These are phyloP conservation scores for Geosmithia flava DNA, from an alignment of 2,329 filamentous ascomycete genomes.

Conservation along the genomic window DNA sequence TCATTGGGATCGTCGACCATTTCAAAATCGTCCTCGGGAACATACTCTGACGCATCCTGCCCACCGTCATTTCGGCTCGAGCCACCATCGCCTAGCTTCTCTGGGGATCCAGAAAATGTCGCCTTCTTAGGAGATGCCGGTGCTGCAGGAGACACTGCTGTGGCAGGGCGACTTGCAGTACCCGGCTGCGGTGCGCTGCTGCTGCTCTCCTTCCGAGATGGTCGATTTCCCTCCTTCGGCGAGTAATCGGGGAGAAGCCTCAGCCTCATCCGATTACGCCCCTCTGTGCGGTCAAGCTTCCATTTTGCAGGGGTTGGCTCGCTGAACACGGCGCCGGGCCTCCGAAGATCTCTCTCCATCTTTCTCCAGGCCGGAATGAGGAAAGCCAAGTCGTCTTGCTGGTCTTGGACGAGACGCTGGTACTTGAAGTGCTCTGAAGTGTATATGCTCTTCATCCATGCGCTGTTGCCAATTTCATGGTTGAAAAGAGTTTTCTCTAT, in stretches of 20 bases:
- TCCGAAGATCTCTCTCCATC: slow-evolving; percentile 65
- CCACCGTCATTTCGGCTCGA: slow-evolving; percentile 8
- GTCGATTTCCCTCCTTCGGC: slow-evolving; percentile 57
- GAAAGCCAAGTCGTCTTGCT: slow-evolving; percentile 79
- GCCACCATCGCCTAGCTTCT: neutral
- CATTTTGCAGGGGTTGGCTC: slow-evolving; percentile 54
- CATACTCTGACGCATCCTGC: slow-evolving; percentile 10
- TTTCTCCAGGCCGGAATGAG: slow-evolving; percentile 64
- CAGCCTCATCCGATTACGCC: slow-evolving; percentile 86
- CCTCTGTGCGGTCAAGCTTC: slow-evolving; percentile 92
- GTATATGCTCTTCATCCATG: slow-evolving; percentile 95
- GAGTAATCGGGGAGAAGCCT: slow-evolving; percentile 71
- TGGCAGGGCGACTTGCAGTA: slow-evolving; percentile 5
- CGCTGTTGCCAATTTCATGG: slow-evolving; percentile 77
- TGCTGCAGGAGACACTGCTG: slow-evolving; percentile 9
- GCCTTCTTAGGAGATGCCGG: neutral
- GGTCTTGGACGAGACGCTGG: slow-evolving; percentile 79
- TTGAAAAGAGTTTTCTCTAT: slow-evolving; percentile 61
- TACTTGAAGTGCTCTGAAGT: slow-evolving; percentile 85
- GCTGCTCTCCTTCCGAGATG: slow-evolving; percentile 58
- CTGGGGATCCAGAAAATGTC: neutral
- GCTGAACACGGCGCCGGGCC: slow-evolving; percentile 72
- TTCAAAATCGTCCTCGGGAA: slow-evolving; percentile 82
- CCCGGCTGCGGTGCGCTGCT: slow-evolving; percentile 25
- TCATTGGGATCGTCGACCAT: slow-evolving; percentile 89